Base-by-base conservation (phyloP, 2,329 filamentous ascomycete species). In the Pyrenochaeta sp. region DNA sequence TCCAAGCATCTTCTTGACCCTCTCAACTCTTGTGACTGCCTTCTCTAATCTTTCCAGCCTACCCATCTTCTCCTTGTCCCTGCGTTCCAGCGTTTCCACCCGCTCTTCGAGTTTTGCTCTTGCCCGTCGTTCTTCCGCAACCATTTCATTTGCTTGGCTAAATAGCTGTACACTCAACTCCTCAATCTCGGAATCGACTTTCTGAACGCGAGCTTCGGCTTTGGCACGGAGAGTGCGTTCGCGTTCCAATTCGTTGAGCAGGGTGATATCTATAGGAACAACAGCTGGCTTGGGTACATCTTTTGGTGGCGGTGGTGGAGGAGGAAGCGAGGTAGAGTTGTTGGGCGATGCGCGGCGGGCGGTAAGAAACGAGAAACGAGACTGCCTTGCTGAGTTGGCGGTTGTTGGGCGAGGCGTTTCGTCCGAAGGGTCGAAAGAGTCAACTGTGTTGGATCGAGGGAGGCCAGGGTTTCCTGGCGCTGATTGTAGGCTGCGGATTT, bases 111-210 rank as follows among this genome's bases (percentile, higher is more conserved):
- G 77, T 61, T 80, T 82, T 5, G 87, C 87, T 45, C 88, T 76
- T 22, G 86, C 87, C 43, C 83, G 80, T 29, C 89, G 77, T 76
- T 94, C 89, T 13, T 81, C 77, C 2, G 89, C 88, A 14, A 94
- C 89, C 89, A 94, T 94, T 72, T 91, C 85, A 68, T 94, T 94
- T 37, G 89, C 89, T 74, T 92, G 86, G 73, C 89, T 85, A 68
- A 94, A 94, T 40, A 94, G 74, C 36, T 81, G 81, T 14, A 82
- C 86, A 61, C 82, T 89, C 53, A 94, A 75, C 72, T 94, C 89
- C 72, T 93, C 89, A 14, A 93, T 81, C 74, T 94, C 89, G 9
- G 76, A 78, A 61, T 82, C 85, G 36, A 88, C 87, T 35, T 84
- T 81, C 52, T 78, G 79, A 14, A 90, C 75, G 50, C 82, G 81